A percentile compares a stretch with the other conserved stretches of the same genome.
Evolutionary conservation across 2,329 filamentous ascomycete genomes (phyloP).

Genomic region (Aspergillus thermomutatus): DNA sequence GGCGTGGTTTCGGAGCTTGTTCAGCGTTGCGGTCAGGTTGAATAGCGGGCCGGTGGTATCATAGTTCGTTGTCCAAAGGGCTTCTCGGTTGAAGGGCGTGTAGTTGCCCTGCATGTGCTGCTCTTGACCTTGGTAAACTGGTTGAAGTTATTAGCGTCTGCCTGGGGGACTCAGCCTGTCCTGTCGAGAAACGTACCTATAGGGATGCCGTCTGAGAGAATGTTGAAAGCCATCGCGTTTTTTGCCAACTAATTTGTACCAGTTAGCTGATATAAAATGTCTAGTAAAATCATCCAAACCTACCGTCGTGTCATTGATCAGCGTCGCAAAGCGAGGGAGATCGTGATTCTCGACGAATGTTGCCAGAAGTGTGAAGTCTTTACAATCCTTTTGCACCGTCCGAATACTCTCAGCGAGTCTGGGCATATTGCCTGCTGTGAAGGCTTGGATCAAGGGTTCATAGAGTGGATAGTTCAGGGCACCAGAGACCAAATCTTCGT

Average conservation of each 20-base stretch:
- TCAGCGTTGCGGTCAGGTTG: constrained; percentile 35
- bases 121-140: constrained; percentile 62
- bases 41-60: constrained; percentile 38
- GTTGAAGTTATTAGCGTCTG: neutral
- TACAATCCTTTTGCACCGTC: constrained; percentile 25
- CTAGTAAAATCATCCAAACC: neutral
- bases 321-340: constrained; percentile 50
- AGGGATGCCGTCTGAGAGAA: constrained; percentile 58
- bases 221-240: constrained; percentile 60
- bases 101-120: constrained; percentile 54
- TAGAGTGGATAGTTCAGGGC: constrained; percentile 47
- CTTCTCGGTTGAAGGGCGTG: constrained; percentile 50
- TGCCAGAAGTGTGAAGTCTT: constrained; percentile 46
- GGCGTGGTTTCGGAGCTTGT: constrained; percentile 42
- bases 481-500: constrained; percentile 42
- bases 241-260: constrained; percentile 44
- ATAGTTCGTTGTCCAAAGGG: constrained; percentile 49
- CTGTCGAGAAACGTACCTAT: constrained; percentile 30
- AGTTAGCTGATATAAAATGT: constrained; percentile 1
- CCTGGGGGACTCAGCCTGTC: neutral
- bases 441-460: constrained; percentile 29
- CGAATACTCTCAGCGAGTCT: constrained; percentile 22
- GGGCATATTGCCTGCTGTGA: constrained; percentile 29
- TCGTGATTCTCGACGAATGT: constrained; percentile 61
- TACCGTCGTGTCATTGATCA: constrained; percentile 51